A percentile compares a stretch with the other conserved stretches of the same genome.
Conservation (phyloP, 2,329 filamentous ascomycete genomes). For the Botrytis fragariae region DNA sequence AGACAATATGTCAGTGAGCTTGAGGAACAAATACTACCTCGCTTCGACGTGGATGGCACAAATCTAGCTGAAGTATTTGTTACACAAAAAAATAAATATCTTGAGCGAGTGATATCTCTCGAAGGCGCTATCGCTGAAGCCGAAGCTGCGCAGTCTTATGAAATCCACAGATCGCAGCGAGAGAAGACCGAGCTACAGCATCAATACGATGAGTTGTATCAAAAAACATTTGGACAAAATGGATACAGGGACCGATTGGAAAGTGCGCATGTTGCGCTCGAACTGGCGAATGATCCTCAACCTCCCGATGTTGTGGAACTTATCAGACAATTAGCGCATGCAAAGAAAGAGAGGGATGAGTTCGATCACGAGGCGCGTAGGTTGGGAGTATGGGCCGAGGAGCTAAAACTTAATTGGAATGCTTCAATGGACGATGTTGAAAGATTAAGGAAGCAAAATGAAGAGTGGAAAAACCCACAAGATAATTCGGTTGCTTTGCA, state of each 20-base stretch:
- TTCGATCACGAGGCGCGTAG: neutral
- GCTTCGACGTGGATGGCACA: constrained; percentile 1
- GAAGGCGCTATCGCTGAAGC: neutral
- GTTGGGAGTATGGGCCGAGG: neutral
- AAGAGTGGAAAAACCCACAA: neutral
- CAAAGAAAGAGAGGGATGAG: constrained; percentile 1
- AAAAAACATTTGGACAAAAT: neutral
- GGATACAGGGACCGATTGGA: constrained; percentile 5
- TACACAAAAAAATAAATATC: neutral
- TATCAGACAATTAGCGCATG: neutral
- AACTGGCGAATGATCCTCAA: neutral
- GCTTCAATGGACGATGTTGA: neutral
- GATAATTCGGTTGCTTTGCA: neutral
- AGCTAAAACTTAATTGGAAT: neutral
- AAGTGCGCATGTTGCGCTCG: constrained; percentile 14
- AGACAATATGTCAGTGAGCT: constrained; percentile 1
- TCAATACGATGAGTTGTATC: neutral
- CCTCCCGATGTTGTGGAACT: neutral
- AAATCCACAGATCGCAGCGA: neutral
- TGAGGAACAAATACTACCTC: neutral
- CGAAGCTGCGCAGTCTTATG: neutral
- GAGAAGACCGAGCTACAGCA: neutral
- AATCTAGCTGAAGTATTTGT: neutral
- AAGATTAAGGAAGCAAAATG: neutral
- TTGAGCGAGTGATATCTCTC: neutral